Evolutionary conservation across 805 yeast genomes (phyloP).

Genomic region (Wickerhamomyces pijperi): DNA sequence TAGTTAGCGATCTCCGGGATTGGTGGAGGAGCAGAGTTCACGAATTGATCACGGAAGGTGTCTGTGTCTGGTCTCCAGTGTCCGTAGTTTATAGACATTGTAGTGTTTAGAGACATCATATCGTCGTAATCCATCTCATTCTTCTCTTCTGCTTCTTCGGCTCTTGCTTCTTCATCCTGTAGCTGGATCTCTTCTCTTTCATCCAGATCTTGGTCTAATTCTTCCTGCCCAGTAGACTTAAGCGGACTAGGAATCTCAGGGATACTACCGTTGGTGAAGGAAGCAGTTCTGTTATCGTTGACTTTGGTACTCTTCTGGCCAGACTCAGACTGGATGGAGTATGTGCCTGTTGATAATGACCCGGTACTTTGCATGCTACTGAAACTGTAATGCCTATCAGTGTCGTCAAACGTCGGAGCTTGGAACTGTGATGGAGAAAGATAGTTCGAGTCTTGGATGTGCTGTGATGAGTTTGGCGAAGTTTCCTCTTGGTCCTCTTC

Average conservation of each 20-base stretch:
- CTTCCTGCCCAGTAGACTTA: conserved; percentile 1
- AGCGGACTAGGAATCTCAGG: conserved; percentile 5
- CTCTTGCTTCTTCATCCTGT: no score
- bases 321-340: conserved; percentile 18
- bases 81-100: conserved; percentile 32
- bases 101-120: conserved; percentile 11
- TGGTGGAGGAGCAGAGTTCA: conserved; percentile 23
- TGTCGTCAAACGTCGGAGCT: neutral
- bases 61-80: conserved; percentile 51
- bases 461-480: no score
- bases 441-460: no score
- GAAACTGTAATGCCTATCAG: neutral
- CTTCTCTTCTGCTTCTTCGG: conserved; percentile 2
- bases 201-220: neutral
- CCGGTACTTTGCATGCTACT: conserved; percentile 15
- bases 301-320: conserved; percentile 11
- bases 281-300: conserved; percentile 16
- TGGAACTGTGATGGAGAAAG: no score
- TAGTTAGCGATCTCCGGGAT: conserved; percentile 21
- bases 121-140: neutral
- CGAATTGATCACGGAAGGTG: conserved; percentile 36
- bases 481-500: neutral
- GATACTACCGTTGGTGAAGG: conserved; percentile 13
- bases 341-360: conserved; percentile 21
- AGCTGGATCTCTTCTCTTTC: neutral